These are phyloP conservation scores for Beauveria medogensis DNA, from an alignment of 2,329 filamentous ascomycete species.

Conservation along the genomic window DNA sequence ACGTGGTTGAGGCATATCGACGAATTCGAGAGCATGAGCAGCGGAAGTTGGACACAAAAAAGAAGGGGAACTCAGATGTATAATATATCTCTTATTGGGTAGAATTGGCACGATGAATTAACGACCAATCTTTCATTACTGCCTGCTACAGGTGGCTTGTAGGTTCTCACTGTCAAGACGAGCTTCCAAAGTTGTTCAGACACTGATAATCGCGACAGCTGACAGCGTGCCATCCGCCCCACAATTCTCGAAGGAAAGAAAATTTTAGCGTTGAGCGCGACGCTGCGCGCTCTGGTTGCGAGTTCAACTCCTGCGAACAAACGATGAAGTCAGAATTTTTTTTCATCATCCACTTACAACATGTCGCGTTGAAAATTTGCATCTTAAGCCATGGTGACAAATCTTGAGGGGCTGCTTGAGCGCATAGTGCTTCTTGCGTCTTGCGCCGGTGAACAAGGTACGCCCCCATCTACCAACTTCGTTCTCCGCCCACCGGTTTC, in stretches of 20 bases:
- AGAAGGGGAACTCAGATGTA: neutral
- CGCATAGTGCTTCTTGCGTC: constrained; percentile 28
- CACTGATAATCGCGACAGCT: no score
- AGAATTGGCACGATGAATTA: neutral
- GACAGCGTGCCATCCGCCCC: neutral
- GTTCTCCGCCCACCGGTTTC: neutral
- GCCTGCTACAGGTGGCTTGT: no score
- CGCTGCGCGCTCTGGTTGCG: constrained; percentile 1
- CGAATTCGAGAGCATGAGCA: constrained; percentile 31
- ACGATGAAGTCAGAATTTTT: neutral
- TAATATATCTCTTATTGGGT: neutral
- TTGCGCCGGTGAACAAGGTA: constrained; percentile 31
- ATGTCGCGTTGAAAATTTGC: neutral
- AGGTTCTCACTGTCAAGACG: no score
- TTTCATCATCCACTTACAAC: constrained; percentile 2
- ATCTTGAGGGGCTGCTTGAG: constrained; percentile 31
- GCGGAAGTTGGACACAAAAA: constrained; percentile 20
- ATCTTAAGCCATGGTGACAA: constrained; percentile 24
- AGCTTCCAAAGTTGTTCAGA: no score
- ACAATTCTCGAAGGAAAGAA: neutral
- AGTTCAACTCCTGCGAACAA: constrained; percentile 11
- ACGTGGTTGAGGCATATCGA: constrained; percentile 31
- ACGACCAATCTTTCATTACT: neutral
- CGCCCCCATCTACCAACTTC: constrained; percentile 10
- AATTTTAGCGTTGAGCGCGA: constrained; percentile 1